These are phyloP conservation scores for Chlorophyllum brunneum DNA, from an alignment of 768 basidiomycete genomes.

Conservation along the genomic window DNA sequence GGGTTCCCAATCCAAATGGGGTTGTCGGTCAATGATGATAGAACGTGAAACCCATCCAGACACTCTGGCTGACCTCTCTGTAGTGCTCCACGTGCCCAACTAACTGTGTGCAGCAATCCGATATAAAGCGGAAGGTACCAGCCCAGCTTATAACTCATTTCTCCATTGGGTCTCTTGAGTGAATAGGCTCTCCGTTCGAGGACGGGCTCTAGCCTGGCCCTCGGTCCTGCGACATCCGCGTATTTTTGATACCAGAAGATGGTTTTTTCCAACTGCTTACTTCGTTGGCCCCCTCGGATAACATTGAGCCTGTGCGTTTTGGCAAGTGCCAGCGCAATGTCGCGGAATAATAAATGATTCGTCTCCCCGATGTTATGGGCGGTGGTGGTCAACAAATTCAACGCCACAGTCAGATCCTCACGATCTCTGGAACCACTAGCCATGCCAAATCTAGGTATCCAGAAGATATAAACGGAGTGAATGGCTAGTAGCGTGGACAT, in stretches of 20 bases:
- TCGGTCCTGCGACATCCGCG: not conserved
- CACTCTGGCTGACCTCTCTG: not conserved
- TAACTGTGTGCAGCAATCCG: not conserved
- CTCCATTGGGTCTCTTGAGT: not conserved
- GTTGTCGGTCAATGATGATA: not conserved
- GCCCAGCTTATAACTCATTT: not conserved
- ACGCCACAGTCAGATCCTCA: not conserved
- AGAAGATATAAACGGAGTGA: not conserved
- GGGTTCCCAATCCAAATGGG: not conserved
- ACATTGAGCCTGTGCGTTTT: not conserved
- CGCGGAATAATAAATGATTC: not conserved
- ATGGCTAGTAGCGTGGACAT: not conserved
- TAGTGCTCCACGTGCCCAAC: not conserved
- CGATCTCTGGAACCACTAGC: not conserved
- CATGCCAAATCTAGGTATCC: not conserved
- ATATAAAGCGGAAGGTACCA: not conserved
- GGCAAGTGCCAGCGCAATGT: not conserved
- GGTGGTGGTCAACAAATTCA: not conserved
- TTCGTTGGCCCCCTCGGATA: not conserved
- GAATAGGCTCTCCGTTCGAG: not conserved
- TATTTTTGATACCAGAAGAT: not conserved
- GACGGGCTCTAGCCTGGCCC: not conserved
- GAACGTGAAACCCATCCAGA: not conserved
- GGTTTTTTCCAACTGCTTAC: not conserved
- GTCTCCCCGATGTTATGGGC: not conserved